Base-by-base conservation (phyloP, 345 rosid species). In the Streptanthus diversifolius region DNA sequence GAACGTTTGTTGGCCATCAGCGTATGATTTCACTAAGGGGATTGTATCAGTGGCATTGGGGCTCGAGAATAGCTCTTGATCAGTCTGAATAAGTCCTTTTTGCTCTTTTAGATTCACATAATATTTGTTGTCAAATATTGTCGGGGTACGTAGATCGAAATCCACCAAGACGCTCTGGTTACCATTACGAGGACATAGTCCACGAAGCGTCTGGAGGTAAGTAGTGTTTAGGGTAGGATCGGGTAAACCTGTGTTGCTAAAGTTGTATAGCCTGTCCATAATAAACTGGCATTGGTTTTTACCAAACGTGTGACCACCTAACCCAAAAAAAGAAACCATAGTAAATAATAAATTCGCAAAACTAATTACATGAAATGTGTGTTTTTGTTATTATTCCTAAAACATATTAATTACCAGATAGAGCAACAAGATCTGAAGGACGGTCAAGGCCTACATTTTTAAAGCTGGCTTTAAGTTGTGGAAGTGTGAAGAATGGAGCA, bases 301-400 rank as follows among this genome's bases (percentile, higher is more conserved):
- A 22, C 95, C 95, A 68, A 89, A 80, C 19, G 92, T 81, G 65
- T 87, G 95, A 44, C 82, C 80, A 10, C 91, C 93, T 83, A 73
- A 51, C 15, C 22, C 36, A 30, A 30, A 17, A 18, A 17, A 17
- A 44, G 5, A 17, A 1, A 3, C 7, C 9, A 43, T 6, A 2
- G 1, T 43, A 2, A 15, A 15, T 43, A 43, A 32, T 80, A 35
- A 33, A 6, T 14, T 43, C 14, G 39, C 12, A 13, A 15, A 15
- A 14, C 11, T 41, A 54, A 5, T 3, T 40, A 6, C 18, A 68
- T 33, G 12, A n/a, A 27, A 27, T 6, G 17, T 12, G 58, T 1
- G 35, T 15, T 52, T 15, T 63, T 51, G 15, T 51, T 44, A 33
- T 21, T 25, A 18, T 22, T 9, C 14, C 3, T 47, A 7, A 10